Percentiles rank a stretch among this genome's conserved stretches.
Evolutionary conservation across 2,329 filamentous ascomycete genomes (phyloP).

Genomic region (Alternaria alternata): DNA sequence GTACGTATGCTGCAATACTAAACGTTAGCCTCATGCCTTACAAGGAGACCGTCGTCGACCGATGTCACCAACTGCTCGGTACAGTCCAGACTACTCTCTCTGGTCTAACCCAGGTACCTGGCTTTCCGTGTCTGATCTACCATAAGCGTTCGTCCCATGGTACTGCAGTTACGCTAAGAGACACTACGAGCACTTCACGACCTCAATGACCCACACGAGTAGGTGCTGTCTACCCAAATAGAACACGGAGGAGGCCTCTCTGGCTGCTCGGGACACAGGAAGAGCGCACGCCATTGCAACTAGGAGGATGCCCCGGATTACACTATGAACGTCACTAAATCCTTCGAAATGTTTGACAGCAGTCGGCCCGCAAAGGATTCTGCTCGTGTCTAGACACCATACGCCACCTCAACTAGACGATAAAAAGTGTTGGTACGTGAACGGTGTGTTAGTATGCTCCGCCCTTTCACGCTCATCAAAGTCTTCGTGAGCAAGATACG

Average conservation of each 20-base stretch:
- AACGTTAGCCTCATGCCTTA: not conserved
- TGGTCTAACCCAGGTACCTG: slow-evolving; percentile 11
- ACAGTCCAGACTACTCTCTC: not conserved
- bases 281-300: not conserved
- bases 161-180: slow-evolving; percentile 1
- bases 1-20: not conserved
- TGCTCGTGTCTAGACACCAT: not conserved
- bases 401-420: not conserved
- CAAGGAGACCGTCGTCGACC: not conserved
- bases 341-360: not conserved
- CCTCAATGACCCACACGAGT: not conserved
- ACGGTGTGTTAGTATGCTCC: not conserved
- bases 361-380: not conserved
- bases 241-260: not conserved
- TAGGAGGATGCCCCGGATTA: not conserved
- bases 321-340: not conserved
- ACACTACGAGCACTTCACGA: not conserved
- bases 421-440: not conserved
- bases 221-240: not conserved
- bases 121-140: slow-evolving; percentile 5
- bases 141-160: not conserved
- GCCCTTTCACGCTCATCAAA: not conserved
- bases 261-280: not conserved
- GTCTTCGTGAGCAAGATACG: not conserved
- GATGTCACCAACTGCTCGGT: slow-evolving; percentile 7